Base-by-base conservation (phyloP, 495 filamentous ascomycete species). In the Extremus antarcticus region DNA sequence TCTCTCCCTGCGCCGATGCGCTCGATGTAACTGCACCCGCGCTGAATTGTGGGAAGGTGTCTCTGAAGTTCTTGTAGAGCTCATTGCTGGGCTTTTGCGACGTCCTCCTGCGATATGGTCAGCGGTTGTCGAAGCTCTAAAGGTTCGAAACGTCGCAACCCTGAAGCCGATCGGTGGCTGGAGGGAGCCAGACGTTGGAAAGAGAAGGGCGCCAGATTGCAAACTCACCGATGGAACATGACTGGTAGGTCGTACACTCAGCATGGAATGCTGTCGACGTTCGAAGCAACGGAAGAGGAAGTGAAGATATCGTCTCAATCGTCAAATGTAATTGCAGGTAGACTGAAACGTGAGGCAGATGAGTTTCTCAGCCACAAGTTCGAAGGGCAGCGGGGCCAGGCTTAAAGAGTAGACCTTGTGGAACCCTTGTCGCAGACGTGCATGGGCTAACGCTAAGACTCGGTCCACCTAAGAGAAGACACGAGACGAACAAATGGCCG, bases 51-150 rank as follows among this genome's bases (percentile, higher is more conserved):
- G 86, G 80, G 62, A 91, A 94, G 53, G 76, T 80, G 55, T 85
- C 81, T 65, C 85, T 85, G 74, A 95, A 95, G 71, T 78, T 81
- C 65, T 78, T 83, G 73, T 90, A 82, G 61, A 95, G 78, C 58
- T 90, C 88, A 61, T 87, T 83, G 63, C 78, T 82, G 40, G 90
- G 90, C 74, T 94, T 95, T 70, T 90, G 89, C 43, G 86, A 81
- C 63, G 82, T 90, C 62, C 81, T 87, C 62, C 88, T 94, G 65
- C 58, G 23, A 53, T 13, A 35, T 39, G 2, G 20, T 48, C 9
- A 23, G 46, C 46, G 9, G 20, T 48, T 15, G 46, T 10, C 25
- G 20, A 16, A 20, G 24, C 9, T 23, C 13, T 15, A 48, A n/a
- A n/a, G 20, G 21, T 25, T 48, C 24, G 9, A 10, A 21, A 10